Percentiles rank a stretch among this genome's conserved stretches.
These are phyloP conservation scores for Beauveria brongniartii DNA, from an alignment of 2,329 filamentous ascomycete genomes.

Conservation along the genomic window DNA sequence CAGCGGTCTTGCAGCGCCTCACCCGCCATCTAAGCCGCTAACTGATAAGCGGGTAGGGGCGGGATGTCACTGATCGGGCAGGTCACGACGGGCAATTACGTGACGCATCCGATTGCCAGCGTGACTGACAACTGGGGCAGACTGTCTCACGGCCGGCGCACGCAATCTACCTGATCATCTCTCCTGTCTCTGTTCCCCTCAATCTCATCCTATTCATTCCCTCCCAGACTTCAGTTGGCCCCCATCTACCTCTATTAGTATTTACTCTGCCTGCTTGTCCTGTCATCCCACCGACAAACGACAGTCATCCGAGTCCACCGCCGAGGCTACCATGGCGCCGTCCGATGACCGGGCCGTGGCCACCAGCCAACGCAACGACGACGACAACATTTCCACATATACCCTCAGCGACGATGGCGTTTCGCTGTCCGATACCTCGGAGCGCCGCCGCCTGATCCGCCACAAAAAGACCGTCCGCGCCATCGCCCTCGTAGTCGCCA, in stretches of 20 bases:
- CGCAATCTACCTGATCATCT: too few species aligned
- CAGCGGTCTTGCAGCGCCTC: background rate
- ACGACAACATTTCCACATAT: constrained; percentile 7
- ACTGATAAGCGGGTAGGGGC: background rate
- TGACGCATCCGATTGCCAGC: background rate
- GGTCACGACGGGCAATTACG: constrained; percentile 3
- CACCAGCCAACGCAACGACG: constrained; percentile 3
- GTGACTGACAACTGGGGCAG: background rate
- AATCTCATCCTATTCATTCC: too few species aligned
- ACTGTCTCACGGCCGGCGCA: background rate
- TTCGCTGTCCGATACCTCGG: constrained; percentile 2
- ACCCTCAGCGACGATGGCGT: constrained; percentile 9
- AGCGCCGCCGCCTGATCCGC: constrained; percentile 18
- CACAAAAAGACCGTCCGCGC: constrained; percentile 29
- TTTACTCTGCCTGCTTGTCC: too few species aligned
- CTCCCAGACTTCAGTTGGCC: too few species aligned
- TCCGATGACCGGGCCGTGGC: constrained; percentile 1
- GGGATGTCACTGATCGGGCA: background rate
- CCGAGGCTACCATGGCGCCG: constrained; percentile 2
- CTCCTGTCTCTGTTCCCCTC: too few species aligned
- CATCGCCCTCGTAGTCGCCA: constrained; percentile 45
- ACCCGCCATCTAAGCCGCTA: background rate
- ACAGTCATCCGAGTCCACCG: background rate
- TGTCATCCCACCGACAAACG: background rate
- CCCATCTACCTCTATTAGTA: too few species aligned